These are phyloP conservation scores for Penicillium steckii DNA, from an alignment of 495 filamentous ascomycete species.

Conservation along the genomic window DNA sequence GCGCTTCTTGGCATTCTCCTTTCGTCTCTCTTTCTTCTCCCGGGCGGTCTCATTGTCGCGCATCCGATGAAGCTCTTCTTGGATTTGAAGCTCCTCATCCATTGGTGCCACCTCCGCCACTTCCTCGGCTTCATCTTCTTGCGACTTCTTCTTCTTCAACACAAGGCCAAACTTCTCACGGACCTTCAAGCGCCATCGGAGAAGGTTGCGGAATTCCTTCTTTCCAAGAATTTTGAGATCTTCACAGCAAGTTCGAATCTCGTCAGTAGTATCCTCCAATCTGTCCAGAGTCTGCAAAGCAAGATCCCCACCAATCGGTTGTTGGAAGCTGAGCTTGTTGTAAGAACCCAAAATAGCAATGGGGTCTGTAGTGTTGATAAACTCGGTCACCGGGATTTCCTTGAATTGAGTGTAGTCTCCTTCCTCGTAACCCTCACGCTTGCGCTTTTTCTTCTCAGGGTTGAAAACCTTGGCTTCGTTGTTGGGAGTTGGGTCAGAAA, in stretches of 20 bases:
- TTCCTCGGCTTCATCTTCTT: constrained; percentile 61
- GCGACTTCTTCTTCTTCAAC: constrained; percentile 58
- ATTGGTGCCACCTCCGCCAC: constrained; percentile 80
- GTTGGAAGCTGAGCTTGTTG: constrained; percentile 80
- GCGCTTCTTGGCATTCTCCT: constrained; percentile 85
- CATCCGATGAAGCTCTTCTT: constrained; percentile 79
- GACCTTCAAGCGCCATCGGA: constrained; percentile 88
- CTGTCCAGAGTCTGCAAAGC: constrained; percentile 82
- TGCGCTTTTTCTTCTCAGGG: constrained; percentile 93
- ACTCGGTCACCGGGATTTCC: constrained; percentile 82
- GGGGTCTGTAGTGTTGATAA: constrained; percentile 91
- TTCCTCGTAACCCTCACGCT: constrained; percentile 96
- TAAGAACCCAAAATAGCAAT: constrained; percentile 90
- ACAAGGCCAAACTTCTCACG: constrained; percentile 88
- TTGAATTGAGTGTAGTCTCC: constrained; percentile 92
- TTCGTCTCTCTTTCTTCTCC: constrained; percentile 76
- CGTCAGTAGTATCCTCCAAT: constrained; percentile 88
- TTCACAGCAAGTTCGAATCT: constrained; percentile 79
- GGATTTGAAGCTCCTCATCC: constrained; percentile 90
- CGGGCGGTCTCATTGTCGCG: constrained; percentile 70
- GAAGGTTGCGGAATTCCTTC: constrained; percentile 90
- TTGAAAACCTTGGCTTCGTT: constrained; percentile 98
- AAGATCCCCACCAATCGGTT: constrained; percentile 75
- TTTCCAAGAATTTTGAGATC: constrained; percentile 90
- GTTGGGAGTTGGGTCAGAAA: constrained; percentile 85